phyloP scores from a whole-genome alignment of 1,284 basidiomycete genomes.

The Phylloporus gajari region DNA sequence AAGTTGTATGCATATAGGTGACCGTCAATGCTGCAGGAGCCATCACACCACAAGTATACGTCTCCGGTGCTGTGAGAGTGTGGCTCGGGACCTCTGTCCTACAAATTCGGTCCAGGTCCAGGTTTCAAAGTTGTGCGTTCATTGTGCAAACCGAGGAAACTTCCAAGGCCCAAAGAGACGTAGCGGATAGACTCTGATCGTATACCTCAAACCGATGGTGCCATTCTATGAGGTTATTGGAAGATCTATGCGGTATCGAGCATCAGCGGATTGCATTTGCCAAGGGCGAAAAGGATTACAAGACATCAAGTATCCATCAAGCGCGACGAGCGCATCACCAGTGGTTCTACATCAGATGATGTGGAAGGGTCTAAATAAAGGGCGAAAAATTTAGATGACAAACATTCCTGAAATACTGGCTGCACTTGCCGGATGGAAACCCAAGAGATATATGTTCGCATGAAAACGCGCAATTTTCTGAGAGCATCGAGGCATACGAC shows the following conservation, averaged over 20 bases:
- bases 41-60: background rate
- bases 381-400: too few species aligned
- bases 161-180: background rate
- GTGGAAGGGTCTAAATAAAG: too few species aligned
- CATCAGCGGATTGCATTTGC: too few species aligned
- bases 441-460: too few species aligned
- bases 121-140: background rate
- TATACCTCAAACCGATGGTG: background rate
- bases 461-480: too few species aligned
- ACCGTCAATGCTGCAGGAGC: background rate
- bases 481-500: too few species aligned
- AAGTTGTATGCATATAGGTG: background rate
- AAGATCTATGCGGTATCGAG: background rate
- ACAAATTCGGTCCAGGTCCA: background rate
- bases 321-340: background rate
- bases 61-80: background rate
- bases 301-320: too few species aligned
- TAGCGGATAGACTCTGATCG: too few species aligned
- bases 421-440: too few species aligned
- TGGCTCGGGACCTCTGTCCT: background rate
- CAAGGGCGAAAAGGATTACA: too few species aligned
- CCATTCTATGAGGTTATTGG: background rate
- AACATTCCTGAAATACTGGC: too few species aligned
- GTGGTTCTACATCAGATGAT: too few species aligned
- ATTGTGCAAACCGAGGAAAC: background rate